Conservation (phyloP, 2,329 filamentous ascomycete genomes). For the Didymella exigua region DNA sequence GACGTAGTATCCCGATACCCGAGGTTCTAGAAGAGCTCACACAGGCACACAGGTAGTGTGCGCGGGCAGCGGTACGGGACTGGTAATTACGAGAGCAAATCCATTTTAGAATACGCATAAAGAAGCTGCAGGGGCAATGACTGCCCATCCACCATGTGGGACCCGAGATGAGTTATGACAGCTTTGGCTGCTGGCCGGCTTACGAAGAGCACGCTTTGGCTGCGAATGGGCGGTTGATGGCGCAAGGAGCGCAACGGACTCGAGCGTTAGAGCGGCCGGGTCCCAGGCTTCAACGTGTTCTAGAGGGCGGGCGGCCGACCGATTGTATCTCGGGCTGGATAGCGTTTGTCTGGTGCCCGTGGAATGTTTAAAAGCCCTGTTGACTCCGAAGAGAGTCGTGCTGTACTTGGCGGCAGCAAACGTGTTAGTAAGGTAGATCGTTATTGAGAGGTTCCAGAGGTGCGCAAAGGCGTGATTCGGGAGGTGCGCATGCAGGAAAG, state of each 20-base stretch:
- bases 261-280: conserved; percentile 9
- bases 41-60: neutral
- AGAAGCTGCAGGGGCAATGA: conserved; percentile 12
- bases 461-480: conserved; percentile 1
- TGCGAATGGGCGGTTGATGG: neutral
- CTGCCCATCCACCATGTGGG: conserved; percentile 9
- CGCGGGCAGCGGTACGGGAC: neutral
- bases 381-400: conserved; percentile 3
- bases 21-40: conserved; percentile 10
- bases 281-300: conserved; percentile 7
- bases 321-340: conserved; percentile 1
- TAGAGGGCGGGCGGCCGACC: neutral
- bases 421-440: conserved; percentile 2
- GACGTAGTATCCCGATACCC: conserved; percentile 1
- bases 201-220: neutral
- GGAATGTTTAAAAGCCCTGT: neutral
- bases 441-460: conserved; percentile 4
- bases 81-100: conserved; percentile 1
- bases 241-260: conserved; percentile 4
- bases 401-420: neutral
- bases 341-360: neutral
- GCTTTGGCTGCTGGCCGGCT: conserved; percentile 2
- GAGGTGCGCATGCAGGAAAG: conserved; percentile 6
- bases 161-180: conserved; percentile 3
- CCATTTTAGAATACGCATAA: neutral